phyloP scores from a whole-genome alignment of 2,329 filamentous ascomycete genomes.

The Byssoonygena ceratinophila region DNA sequence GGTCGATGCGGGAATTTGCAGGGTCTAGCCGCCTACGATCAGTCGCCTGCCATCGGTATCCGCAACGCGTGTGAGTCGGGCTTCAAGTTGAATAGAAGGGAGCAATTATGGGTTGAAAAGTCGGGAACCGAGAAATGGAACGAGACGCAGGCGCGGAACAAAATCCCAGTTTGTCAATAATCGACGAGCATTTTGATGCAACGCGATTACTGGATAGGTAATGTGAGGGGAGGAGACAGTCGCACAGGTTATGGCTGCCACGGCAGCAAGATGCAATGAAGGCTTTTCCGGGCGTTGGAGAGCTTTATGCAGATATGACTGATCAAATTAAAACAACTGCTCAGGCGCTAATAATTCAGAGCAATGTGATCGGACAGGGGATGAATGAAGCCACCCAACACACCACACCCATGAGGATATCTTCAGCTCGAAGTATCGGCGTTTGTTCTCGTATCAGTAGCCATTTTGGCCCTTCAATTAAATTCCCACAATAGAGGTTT shows the following conservation, averaged over 20 bases:
- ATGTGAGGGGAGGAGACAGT: constrained; percentile 2
- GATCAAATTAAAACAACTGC: constrained; percentile 12
- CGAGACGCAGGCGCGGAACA: neutral
- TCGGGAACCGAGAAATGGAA: neutral
- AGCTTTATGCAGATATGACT: constrained; percentile 13
- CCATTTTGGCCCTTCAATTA: neutral
- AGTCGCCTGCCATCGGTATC: constrained; percentile 6
- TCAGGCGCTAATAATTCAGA: constrained; percentile 10
- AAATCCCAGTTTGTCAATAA: neutral
- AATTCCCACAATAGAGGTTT: neutral
- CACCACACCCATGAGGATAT: neutral
- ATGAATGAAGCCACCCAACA: neutral
- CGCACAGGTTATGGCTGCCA: constrained; percentile 5
- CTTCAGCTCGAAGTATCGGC: neutral
- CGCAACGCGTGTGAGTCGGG: neutral
- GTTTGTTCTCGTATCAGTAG: neutral
- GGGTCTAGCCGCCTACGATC: constrained; percentile 15
- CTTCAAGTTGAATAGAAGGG: neutral
- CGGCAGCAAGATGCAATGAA: constrained; percentile 6
- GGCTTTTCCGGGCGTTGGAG: constrained; percentile 5
- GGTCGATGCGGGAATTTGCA: constrained; percentile 14
- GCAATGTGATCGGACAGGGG: constrained; percentile 4
- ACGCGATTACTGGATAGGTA: neutral
- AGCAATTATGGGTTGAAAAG: neutral
- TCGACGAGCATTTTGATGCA: neutral